Base-by-base conservation (phyloP, 257 asterid genomes). In the Agastache rugosa region DNA sequence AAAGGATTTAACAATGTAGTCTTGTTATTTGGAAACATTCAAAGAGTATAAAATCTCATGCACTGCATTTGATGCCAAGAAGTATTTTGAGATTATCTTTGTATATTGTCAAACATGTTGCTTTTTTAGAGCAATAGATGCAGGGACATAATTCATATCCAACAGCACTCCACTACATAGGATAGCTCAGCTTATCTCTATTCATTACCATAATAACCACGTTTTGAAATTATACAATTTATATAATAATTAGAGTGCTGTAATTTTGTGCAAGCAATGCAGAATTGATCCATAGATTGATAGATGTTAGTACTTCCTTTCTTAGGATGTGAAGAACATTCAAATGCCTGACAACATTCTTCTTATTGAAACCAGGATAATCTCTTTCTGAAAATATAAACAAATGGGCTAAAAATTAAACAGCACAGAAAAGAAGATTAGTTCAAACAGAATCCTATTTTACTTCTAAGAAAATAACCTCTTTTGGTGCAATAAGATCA, bases 111-210 rank as follows among this genome's bases (percentile, higher is more conserved):
- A 64, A 64, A 69, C 53, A 35, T 55, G 71, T 37, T 11, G 5
- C 54, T 34, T n/a, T 14, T 42, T 69, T n/a, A 71, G 20, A 58
- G 41, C 59, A 53, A 44, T 42, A 63, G 63, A 63, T 53, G 63
- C 42, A 51, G 45, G 23, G 54, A 20, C 53, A 62, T 62, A 11
- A 39, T 72, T 67, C 17, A 34, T 6, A 12, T 64, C 55, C 47
- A 53, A 63, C 54, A 12, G 50, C 34, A 45, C 11, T 1, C 8
- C 14, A 23, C 22, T 44, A 34, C 16, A 31, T 45, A 37, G 41
- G 31, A 60, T 19, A 22, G 64, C 63, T 59, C 47, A 60, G 6
- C 17, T 4, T 17, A 39, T n/a, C 58, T 35, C 39, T 22, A 74
- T 15, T 31, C 35, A 12, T 8, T 69, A 11, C 44, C 44, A 39